A percentile compares a stretch with the other conserved stretches of the same genome.
Evolutionary conservation across 805 yeast genomes (phyloP).

Genomic region (Kazachstania psychrophila): DNA sequence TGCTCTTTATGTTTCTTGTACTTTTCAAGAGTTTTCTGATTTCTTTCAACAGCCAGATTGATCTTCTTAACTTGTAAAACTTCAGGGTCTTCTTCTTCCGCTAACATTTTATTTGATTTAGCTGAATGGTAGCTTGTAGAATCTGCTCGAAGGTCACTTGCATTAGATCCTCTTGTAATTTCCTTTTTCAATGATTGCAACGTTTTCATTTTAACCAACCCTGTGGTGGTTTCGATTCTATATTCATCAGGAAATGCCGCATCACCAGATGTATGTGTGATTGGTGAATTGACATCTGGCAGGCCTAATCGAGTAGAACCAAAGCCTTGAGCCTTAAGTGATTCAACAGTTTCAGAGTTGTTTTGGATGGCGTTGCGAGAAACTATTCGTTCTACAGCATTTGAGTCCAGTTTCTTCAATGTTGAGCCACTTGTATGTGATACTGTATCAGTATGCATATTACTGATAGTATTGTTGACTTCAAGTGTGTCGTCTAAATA

Average conservation of each 20-base stretch:
- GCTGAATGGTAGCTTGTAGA: not conserved
- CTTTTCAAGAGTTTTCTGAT: conserved; percentile 24
- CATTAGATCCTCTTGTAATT: conserved; percentile 14
- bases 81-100: not conserved
- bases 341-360: conserved; percentile 21
- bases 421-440: conserved; percentile 8
- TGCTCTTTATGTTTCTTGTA: conserved; percentile 15
- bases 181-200: conserved; percentile 44
- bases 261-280: conserved; percentile 5
- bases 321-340: conserved; percentile 13
- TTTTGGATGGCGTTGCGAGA: conserved; percentile 18
- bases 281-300: conserved; percentile 20
- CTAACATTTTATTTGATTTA: not conserved
- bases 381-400: conserved; percentile 16
- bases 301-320: conserved; percentile 8
- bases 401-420: conserved; percentile 10
- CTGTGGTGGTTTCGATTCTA: conserved; percentile 55
- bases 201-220: conserved; percentile 52
- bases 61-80: conserved; percentile 19
- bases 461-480: conserved; percentile 1
- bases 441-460: conserved; percentile 9
- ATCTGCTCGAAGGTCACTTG: not conserved
- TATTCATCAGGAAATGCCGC: conserved; percentile 58
- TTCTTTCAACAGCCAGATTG: conserved; percentile 26
- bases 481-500: not conserved